Conservation (phyloP, 345 rosid species). For the Stellera chamaejasme region DNA sequence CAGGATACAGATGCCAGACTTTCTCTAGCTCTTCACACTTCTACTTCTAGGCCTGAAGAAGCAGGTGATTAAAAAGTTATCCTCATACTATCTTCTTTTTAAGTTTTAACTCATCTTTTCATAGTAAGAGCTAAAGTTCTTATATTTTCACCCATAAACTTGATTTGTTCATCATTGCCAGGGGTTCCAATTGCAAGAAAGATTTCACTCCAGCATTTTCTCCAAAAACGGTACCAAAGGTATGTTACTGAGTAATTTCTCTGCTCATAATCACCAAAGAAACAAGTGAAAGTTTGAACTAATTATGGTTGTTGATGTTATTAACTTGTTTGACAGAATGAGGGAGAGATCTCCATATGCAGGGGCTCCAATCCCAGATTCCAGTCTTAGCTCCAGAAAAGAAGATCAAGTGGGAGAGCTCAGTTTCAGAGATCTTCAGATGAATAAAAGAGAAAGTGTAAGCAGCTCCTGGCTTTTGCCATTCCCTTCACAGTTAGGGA, state of each 20-base stretch:
- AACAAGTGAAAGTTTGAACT: neutral
- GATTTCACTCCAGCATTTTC: slow-evolving; percentile 31
- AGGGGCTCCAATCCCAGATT: neutral
- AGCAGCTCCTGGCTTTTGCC: slow-evolving; percentile 19
- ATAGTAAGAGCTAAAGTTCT: no score
- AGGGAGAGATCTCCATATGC: slow-evolving; percentile 19
- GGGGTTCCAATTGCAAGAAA: slow-evolving; percentile 33
- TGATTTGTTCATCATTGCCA: neutral
- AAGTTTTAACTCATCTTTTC: neutral
- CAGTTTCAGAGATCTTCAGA: neutral
- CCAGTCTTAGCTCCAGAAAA: no score
- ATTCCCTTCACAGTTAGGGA: slow-evolving; percentile 22
- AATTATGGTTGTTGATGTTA: neutral
- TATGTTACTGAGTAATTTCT: neutral
- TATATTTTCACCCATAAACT: no score
- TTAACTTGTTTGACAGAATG: slow-evolving; percentile 24
- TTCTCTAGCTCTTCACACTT: neutral
- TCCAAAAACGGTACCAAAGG: slow-evolving; percentile 33
- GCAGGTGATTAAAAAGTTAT: neutral
- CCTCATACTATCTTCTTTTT: no score
- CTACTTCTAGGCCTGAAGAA: no score
- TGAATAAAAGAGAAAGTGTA: neutral
- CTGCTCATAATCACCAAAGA: neutral
- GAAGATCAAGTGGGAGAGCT: neutral
- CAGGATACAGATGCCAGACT: no score